Base-by-base conservation (phyloP, 2,329 filamentous ascomycete species). In the Aspergillaceae sp. region DNA sequence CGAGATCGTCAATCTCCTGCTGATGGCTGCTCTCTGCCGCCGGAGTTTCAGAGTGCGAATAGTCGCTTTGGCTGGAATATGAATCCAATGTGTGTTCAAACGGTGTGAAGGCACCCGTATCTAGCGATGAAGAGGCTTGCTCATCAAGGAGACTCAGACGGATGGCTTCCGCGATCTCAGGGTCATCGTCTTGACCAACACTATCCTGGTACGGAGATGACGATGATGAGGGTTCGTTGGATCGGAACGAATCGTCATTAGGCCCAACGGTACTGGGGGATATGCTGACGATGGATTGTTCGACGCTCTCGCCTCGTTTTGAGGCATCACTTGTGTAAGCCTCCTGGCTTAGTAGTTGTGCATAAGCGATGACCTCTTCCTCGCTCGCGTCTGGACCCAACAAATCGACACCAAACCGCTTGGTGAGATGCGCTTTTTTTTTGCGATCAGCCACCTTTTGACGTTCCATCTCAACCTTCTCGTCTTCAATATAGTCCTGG, bases 381-480 rank as follows among this genome's bases (percentile, higher is more conserved):
- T 84, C 79, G 47, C 67, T 76, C 3, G 74, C 70, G 44, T 72
- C 75, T 2, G 71, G 70, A 0, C 74, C 77, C 2, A 83, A 66
- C 7, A 96, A 68, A 32, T 89, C 87, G 2, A 92, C 80, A 4
- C 92, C 92, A 58, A 95, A 98, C 33, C 91, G 81, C 29, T 80
- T 82, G 33, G 80, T 84, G 28, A 97, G 73, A 27, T 82, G 81
- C 10, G 81, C 77, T 45, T 80, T 74, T 58, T 94, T 84, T 46
- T 82, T 83, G 27, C 75, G 74, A 35, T 80, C 78, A 38, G 80
- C 76, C 30, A 82, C 72, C 55, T 83, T 81, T 58, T 94, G 87
- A 6, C 77, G 77, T 46, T 85, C 83, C 46, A 96, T 75, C 62
- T 95, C 89, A 38, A 82, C 76, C 53, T 85, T 79, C 64, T 97